Base-by-base conservation (phyloP, 2,329 filamentous ascomycete species). In the Penicillium sclerotigenum region DNA sequence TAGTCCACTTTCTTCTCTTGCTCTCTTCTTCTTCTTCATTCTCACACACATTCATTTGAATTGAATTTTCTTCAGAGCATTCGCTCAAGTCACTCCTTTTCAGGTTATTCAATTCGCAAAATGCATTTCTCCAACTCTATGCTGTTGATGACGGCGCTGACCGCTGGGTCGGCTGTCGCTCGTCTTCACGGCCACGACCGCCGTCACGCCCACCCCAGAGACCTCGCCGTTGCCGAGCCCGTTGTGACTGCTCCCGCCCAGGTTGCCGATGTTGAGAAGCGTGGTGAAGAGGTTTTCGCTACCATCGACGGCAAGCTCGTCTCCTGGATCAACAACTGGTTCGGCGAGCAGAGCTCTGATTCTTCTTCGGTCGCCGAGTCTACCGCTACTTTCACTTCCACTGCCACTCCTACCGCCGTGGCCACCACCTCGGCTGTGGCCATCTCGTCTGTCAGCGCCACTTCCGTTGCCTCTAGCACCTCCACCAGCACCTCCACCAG, bases 41-140 rank as follows among this genome's bases (percentile, higher is more conserved):
- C 47, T 56, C 51, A 37, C 47, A 42, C 51, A 63, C 63, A 63
- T 49, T 65, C 62, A 55, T 65, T 65, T 60, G 52, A 43, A 47
- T 61, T 57, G 57, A 59, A 59, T 42, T 54, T 45, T 33, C 36
- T 47, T 42, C 28, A 46, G 59, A 59, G 59, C 59, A 31, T 55
- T 59, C 58, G 41, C 60, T 63, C 52, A 52, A 57, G 61, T 59
- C 64, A 65, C 59, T 64, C 65, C 28, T 46, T 50, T 63, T 58
- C 51, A 59, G 28, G 42, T 56, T 47, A 42, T 58, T 54, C 52
- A 54, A 54, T 54, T 56, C 41, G 8, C 62, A 71, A 51, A 33
- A 75, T 75, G 73, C 71, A 73, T 58, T 55, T 75, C 63, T 73
- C 75, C 61, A 71, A 72, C 62, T 69, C 72, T 20, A 42, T 73